Evolutionary conservation across 352 stramenopile species (phyloP).

Genomic region (Phytophthora sansomeana): DNA sequence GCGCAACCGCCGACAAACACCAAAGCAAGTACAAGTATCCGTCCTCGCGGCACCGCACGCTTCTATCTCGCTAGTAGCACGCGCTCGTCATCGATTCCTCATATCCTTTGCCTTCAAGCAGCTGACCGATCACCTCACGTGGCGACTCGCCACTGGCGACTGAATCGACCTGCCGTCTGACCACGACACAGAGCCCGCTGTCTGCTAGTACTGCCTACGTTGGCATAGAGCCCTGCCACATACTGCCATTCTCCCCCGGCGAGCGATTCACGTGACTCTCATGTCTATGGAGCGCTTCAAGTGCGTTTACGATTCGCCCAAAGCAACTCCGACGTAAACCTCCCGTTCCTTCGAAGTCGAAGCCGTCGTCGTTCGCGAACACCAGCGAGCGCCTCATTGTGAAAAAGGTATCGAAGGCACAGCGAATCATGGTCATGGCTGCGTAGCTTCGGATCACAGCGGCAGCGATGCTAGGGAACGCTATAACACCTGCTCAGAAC

Average conservation of each 20-base stretch:
- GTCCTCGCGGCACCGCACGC: background rate
- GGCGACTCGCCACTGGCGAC: too few relatives aligned
- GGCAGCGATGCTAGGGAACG: too few relatives aligned
- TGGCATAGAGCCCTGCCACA: too few relatives aligned
- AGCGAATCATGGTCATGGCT: too few relatives aligned
- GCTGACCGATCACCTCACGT: background rate
- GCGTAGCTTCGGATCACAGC: too few relatives aligned
- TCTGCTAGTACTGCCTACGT: too few relatives aligned
- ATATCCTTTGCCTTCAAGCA: conserved; percentile 4
- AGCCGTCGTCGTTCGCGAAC: background rate
- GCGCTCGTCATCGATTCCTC: background rate
- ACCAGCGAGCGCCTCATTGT: too few relatives aligned
- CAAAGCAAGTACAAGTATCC: background rate
- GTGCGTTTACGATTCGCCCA: background rate
- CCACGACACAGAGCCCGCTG: too few relatives aligned
- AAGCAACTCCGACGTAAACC: conserved; percentile 5
- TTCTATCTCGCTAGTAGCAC: conserved; percentile 2
- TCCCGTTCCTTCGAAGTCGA: background rate
- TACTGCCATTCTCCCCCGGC: too few relatives aligned
- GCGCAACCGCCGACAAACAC: background rate
- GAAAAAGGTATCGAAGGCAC: too few relatives aligned
- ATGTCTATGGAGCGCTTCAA: background rate
- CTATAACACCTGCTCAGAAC: too few relatives aligned
- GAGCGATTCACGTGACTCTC: background rate
- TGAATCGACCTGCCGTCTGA: background rate